Evolutionary conservation across 805 yeast species (phyloP), one percentile per base, ranked within the genome.

Genomic region (Tetrapisispora pingtungensis): DNA sequence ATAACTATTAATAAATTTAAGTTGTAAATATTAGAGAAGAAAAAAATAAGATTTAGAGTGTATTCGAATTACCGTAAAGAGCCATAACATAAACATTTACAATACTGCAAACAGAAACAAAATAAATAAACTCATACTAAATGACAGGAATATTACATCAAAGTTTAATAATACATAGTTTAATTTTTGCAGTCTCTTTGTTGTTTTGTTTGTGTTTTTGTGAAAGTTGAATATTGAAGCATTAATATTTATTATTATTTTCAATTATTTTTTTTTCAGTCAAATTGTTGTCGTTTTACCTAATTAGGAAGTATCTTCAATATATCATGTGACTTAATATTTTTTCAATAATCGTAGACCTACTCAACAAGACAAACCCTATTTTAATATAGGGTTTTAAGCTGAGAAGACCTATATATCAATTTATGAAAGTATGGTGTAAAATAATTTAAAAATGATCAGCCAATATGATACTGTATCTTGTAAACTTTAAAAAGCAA

Each of bases 271-370:
- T 37, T n/a, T 33, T 40, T 40, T 33, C 34, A 41, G 22, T 27
- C 18, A 24, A 24, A 27, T 41, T 41, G 44, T 41, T 41, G 24
- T 35, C 19, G 12, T 35, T 17, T 30, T 35, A 13, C 44, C 40
- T 30, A 35, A 28, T 41, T 34, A 35, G 44, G 44, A 41, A 41
- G 15, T 41, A 28, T 41, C 44, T 33, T 40, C 20, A 40, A 39
- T 39, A 31, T 19, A n/a, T 36, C 39, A 36, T 26, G 39, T 36
- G 39, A 18, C 36, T 26, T 5, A 10, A 18, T 10, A 7, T 10
- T 15, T 10, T 10, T 8, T 8, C n/a, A 8, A 8, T 4, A 10
- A 32, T 10, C 3, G n/a, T 5, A n/a, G 18, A 6, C 34, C 34
- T 12, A 13, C 14, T 7, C 36, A 12, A 36, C 20, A 26, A 26